Base-by-base conservation (phyloP, 331 rosid genomes). In the Prunus yedoensis region DNA sequence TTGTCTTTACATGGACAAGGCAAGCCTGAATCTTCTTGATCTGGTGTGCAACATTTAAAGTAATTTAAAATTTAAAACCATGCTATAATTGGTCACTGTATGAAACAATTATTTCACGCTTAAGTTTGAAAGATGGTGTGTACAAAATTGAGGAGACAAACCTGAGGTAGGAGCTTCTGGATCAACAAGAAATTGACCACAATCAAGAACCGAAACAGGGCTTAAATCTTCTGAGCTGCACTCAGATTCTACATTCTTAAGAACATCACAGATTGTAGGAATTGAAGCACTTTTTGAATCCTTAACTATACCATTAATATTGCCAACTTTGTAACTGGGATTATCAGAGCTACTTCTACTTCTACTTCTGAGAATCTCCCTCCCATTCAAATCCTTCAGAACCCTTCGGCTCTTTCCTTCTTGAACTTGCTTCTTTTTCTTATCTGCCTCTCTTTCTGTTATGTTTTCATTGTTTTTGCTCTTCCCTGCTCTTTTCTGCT, bases 171-270 rank as follows among this genome's bases (percentile, higher is more conserved):
- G 77, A 76, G 41, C 77, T 70, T 83, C 63, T 11, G 79, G 73
- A 68, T 89, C 79, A 58, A 49, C 17, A 25, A 74, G 87, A 72
- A 87, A 79, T 70, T 68, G 80, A 45, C 68, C 83, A 82, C 78
- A 83, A 41, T 92, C 93, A 45, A 95, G 93, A n/a, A 89, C 92
- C 67, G 98, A 94, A 80, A 91, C 95, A 2, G 97, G 97, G 77
- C 97, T 94, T 49, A 80, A 74, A 67, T 94, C 98, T 70, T 94
- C 91, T 7, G 90, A 82, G 58, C 83, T 85, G 68, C 73, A 72
- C 43, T 85, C 88, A 18, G 73, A 20, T 79, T 90, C 93, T 14
- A 70, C 35, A 25, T 63, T 79, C 38, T 84, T 77, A 52, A 73
- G 78, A 27, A 49, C 67, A 53, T 57, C 68, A 66, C 59, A 76